Percentiles rank a stretch among this genome's conserved stretches.
phyloP scores from a whole-genome alignment of 257 asterid species.

The Craterostigma plantagineum region DNA sequence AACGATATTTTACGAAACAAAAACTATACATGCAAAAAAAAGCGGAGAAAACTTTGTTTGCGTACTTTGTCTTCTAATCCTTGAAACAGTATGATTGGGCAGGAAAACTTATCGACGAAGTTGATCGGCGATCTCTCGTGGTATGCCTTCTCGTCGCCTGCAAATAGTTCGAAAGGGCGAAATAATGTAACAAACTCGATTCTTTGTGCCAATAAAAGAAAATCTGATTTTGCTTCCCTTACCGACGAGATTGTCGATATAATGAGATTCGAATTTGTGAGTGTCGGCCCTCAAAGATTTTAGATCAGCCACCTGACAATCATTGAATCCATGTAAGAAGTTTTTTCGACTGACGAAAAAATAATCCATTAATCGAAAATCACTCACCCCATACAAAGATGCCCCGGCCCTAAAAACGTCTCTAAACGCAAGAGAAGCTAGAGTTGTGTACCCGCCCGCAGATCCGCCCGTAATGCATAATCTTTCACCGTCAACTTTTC shows the following conservation, averaged over 20 bases:
- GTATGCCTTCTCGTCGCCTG: conserved; percentile 51
- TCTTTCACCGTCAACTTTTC: conserved; percentile 73
- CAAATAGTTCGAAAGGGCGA: conserved; percentile 5
- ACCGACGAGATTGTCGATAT: conserved; percentile 79
- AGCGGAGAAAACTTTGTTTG: not conserved
- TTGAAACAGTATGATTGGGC: conserved; percentile 82
- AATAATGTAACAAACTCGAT: not conserved
- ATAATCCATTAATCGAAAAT: not conserved
- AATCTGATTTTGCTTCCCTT: conserved; percentile 8
- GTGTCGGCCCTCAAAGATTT: conserved; percentile 51
- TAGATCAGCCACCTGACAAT: conserved; percentile 71
- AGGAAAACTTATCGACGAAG: conserved; percentile 57
- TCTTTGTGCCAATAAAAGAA: conserved; percentile 1
- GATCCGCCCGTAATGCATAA: conserved; percentile 93
- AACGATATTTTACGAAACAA: not conserved
- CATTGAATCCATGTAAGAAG: conserved; percentile 7
- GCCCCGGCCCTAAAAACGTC: conserved; percentile 81
- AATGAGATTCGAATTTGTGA: conserved; percentile 89
- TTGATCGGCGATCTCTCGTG: conserved; percentile 73
- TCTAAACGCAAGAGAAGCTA: conserved; percentile 87
- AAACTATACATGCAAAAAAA: not conserved
- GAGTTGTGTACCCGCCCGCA: conserved; percentile 96
- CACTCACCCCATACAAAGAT: conserved; percentile 88
- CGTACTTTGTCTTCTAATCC: conserved; percentile 88
- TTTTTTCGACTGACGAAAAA: not conserved